Base-by-base conservation (phyloP, 2,329 filamentous ascomycete genomes). In the Fusarium sp. region DNA sequence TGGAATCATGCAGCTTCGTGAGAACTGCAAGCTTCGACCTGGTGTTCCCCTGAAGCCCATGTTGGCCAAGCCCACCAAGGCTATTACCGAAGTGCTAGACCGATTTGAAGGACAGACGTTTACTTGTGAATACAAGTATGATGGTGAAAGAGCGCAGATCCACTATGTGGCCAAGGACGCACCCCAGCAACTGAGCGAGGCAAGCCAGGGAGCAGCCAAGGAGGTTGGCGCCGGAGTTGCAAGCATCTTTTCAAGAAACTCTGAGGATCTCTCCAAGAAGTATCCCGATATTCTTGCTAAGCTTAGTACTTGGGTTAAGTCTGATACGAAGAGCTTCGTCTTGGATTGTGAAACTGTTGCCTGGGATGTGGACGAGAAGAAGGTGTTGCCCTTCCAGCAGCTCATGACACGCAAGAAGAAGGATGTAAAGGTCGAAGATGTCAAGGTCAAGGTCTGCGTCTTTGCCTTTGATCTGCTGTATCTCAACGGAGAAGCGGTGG, bases 81-180 rank as follows among this genome's bases (percentile, higher is more conserved):
- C 96, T 6, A 98, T 99, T 78, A 98, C 95, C 1, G 96, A 99
- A 84, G 96, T 99, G 0, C 88, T 99, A 13, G 96, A 99, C 83
- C 93, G 96, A 6, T 99, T 99, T 75, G 96, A 98, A 81, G 92
- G 93, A 73, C 96, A 98, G 80, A 93, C 93, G 29, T 99, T 99
- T 79, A 98, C 96, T 1, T 99, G 96, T 84, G 96, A 99, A 82
- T 99, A 97, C 88, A 99, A 99, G 83, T 99, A 99, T 80, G 96
- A 99, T 78, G 96, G 96, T 58, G 96, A 99, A 83, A 89, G 96
- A 80, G 96, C 96, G n/a, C 96, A 99, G 81, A 98, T 99, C 60
- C 96, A 99, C 81, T 99, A 97, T 76, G 94, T 98, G 35, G 92
- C 95, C 6, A 94, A 94, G 71, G 93, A 96, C 71, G 89, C 93